These are phyloP conservation scores for Pestalotiopsis fici DNA, from an alignment of 2,329 filamentous ascomycete genomes.

Conservation along the genomic window DNA sequence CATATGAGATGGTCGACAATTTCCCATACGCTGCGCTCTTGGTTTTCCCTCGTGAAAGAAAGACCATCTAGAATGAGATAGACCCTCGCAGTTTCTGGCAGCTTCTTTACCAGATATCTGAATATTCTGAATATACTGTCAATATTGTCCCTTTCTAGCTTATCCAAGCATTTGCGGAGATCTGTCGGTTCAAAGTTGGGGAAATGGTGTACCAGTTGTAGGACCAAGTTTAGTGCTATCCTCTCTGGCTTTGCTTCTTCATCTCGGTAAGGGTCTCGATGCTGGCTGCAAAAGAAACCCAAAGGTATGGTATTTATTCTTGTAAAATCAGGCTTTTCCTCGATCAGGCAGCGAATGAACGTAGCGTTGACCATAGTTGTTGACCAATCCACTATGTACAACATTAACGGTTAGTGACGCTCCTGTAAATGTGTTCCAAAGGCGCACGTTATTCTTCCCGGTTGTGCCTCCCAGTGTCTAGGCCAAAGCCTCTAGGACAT, in stretches of 20 bases:
- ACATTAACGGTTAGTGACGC: no score
- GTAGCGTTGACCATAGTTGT: not conserved
- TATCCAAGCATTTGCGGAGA: not conserved
- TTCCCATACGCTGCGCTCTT: not conserved
- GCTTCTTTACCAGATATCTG: not conserved
- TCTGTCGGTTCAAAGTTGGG: conserved; percentile 11
- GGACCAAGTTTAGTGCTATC: conserved; percentile 11
- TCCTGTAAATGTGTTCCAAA: no score
- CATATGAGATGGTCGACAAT: not conserved
- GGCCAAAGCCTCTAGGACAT: no score
- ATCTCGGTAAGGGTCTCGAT: conserved; percentile 6
- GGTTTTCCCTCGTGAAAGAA: not conserved
- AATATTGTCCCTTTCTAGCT: not conserved
- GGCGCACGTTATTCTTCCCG: no score
- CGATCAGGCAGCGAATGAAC: not conserved
- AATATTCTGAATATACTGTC: not conserved
- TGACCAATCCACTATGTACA: no score
- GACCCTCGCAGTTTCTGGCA: not conserved
- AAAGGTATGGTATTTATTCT: conserved; percentile 2
- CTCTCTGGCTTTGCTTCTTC: not conserved
- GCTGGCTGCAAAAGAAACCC: conserved; percentile 10
- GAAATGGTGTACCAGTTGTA: conserved; percentile 11
- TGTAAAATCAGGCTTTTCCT: no score
- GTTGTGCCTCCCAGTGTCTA: no score
- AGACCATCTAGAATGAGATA: conserved; percentile 11